Evolutionary conservation across 2,329 filamentous ascomycete genomes (phyloP).

Genomic region (Nannizziopsis barbatae): DNA sequence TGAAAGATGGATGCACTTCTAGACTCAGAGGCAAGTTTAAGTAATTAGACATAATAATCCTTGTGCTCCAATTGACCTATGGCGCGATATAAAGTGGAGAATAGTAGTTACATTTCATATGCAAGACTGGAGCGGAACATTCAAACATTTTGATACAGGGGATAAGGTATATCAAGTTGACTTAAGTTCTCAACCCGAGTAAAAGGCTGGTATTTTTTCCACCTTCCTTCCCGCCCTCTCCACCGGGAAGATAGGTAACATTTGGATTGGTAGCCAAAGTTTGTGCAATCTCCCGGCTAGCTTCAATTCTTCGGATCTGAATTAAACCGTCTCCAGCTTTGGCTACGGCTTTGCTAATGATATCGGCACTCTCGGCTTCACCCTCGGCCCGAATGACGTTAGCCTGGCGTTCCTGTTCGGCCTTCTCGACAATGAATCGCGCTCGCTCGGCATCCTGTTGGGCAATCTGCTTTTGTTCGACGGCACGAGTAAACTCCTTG

Average conservation of each 20-base stretch:
- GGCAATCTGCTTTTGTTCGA: constrained; percentile 99
- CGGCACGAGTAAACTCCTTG: constrained; percentile 94
- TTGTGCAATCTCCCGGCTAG: constrained; percentile 87
- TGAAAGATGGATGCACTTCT: no score
- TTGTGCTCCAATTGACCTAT: background rate
- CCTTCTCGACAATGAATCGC: constrained; percentile 95
- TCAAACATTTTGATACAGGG: constrained; percentile 7
- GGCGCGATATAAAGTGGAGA: constrained; percentile 8
- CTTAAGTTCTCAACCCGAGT: constrained; percentile 51
- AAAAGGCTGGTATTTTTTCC: constrained; percentile 57
- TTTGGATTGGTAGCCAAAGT: constrained; percentile 85
- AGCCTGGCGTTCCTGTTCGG: constrained; percentile 96
- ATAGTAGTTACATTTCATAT: constrained; percentile 7
- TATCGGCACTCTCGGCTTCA: constrained; percentile 92
- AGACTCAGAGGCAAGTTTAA: no score
- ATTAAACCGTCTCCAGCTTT: constrained; percentile 90
- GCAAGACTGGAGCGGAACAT: background rate
- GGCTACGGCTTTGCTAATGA: constrained; percentile 83
- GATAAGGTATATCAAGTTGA: background rate
- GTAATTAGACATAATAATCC: background rate
- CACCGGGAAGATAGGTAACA: constrained; percentile 82
- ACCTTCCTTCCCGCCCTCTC: constrained; percentile 44
- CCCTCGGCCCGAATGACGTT: constrained; percentile 98
- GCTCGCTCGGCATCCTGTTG: constrained; percentile 97
- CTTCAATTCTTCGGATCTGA: constrained; percentile 94